phyloP scores from a whole-genome alignment of 177 flowering plant genomes.

The Vitis hybrid region DNA sequence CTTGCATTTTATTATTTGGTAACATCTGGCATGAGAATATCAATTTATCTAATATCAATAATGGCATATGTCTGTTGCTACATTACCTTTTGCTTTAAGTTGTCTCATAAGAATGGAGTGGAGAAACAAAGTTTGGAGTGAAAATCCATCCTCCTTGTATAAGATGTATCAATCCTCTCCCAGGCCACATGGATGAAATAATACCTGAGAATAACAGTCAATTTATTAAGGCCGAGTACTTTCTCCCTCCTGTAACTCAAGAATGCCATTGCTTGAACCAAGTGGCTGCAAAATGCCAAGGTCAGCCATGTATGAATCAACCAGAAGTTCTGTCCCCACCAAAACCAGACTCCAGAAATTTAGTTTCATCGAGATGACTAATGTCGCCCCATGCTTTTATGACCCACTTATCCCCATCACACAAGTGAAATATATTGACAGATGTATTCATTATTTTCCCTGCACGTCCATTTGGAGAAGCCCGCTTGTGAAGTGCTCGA shows the following conservation, averaged over 20 bases:
- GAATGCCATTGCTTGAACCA: not conserved
- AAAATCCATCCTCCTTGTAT: not conserved
- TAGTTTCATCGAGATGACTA: constrained; percentile 65
- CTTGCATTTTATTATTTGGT: too few relatives aligned
- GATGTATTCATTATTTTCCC: constrained; percentile 74
- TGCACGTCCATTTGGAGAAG: constrained; percentile 36
- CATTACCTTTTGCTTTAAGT: too few relatives aligned
- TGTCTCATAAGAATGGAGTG: too few relatives aligned
- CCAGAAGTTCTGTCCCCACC: constrained; percentile 82
- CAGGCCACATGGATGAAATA: constrained; percentile 3
- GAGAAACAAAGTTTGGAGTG: not conserved
- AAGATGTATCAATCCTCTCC: constrained; percentile 5
- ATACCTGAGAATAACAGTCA: not conserved
- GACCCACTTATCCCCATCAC: constrained; percentile 52
- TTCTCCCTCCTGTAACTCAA: not conserved
- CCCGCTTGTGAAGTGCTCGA: constrained; percentile 54
- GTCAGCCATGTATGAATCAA: constrained; percentile 20
- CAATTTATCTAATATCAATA: too few relatives aligned
- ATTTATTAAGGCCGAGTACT: not conserved
- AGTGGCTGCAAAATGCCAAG: not conserved
- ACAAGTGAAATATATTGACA: constrained; percentile 60
- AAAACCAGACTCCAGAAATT: constrained; percentile 57
- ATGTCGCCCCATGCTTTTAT: constrained; percentile 73
- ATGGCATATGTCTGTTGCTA: too few relatives aligned
- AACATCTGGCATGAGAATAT: too few relatives aligned